Base-by-base conservation (phyloP, 768 basidiomycete species). In the Pleurotus djamor region DNA sequence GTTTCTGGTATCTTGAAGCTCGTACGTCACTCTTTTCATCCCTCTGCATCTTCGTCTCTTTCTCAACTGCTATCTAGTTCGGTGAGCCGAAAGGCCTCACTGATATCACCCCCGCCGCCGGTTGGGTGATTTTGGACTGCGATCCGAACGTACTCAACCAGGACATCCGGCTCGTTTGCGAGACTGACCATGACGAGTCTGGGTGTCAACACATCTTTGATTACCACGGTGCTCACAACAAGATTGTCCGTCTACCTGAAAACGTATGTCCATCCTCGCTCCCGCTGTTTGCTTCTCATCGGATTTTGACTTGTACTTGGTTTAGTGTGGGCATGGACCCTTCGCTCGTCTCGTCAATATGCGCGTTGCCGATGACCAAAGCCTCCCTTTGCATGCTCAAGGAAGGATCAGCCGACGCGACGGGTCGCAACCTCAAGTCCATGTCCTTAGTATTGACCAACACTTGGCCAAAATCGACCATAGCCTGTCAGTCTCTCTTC, bases 201-300 rank as follows among this genome's bases (percentile, higher is more conserved):
- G 67, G 68, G 8, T 83, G 81, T 65, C 66, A 68, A 21, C 79
- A 79, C 57, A 66, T 83, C 12, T 78, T 72, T 59, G 60, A 64
- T 44, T 65, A 70, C 36, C 66, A 64, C 35, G 76, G 76, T 28
- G 73, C 80, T 0, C 76, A 72, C n/a, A 78, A 76, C 60, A 84
- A 80, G 61, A 68, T 86, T 16, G 82, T 84, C 35, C 74, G 83
- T 16, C 65, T 86, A 5, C 83, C 84, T 4, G 76, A 84, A 62
- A 71, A 70, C 52, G 84, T 84, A 57, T 71, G n/a, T 51, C 28
- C 12, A 54, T 12, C 37, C 45, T 38, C 51, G 4, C 36, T 28
- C 17, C 12, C 38, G 1, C 12, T 5, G 5, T 17, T n/a, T 17
- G 13, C 28, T 4, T 9, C 33, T 8, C 47, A 16, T 8, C 34